Conservation (phyloP, 371 early-diverging fungal species). For the Pancytospora epiphaga region DNA sequence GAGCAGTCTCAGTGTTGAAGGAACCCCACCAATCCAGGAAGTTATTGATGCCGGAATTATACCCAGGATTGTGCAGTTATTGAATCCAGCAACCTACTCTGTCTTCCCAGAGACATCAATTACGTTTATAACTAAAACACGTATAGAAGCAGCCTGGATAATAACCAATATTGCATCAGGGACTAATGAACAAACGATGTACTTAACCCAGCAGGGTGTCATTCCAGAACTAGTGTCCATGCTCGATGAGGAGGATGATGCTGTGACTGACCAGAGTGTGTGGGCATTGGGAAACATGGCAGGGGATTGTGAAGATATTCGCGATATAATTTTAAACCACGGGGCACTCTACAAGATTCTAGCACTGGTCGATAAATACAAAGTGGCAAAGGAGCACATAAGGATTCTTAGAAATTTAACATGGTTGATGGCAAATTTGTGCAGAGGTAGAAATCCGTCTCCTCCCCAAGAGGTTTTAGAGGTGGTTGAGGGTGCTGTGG, state of each 20-base stretch:
- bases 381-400: slow-evolving; percentile 16
- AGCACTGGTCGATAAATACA: slow-evolving; percentile 64
- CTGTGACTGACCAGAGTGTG: slow-evolving; percentile 94
- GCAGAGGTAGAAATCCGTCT: slow-evolving; percentile 89
- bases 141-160: slow-evolving; percentile 99
- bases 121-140: slow-evolving; percentile 34
- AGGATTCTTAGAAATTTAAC: slow-evolving; percentile 87
- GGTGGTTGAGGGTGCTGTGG: slow-evolving; percentile 66
- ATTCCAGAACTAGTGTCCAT: slow-evolving; percentile 82
- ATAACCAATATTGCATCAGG: slow-evolving; percentile 99
- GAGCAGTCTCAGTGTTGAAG: slow-evolving; percentile 86
- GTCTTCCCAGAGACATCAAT: slow-evolving; percentile 1
- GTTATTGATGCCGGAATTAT: slow-evolving; percentile 84
- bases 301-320: slow-evolving; percentile 83
- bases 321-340: slow-evolving; percentile 76
- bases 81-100: slow-evolving; percentile 63
- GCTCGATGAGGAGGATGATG: slow-evolving; percentile 69
- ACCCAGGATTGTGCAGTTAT: slow-evolving; percentile 82
- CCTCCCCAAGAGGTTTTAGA: slow-evolving; percentile 63
- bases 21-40: slow-evolving; percentile 88
- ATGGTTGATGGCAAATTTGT: slow-evolving; percentile 95
- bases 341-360: slow-evolving; percentile 75
- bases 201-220: slow-evolving; percentile 80
- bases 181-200: slow-evolving; percentile 79
- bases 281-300: slow-evolving; percentile 99